Percentiles rank a stretch among this genome's conserved stretches.
Evolutionary conservation across 2,329 filamentous ascomycete genomes (phyloP).

Genomic region (Emmonsiellopsis sp.): DNA sequence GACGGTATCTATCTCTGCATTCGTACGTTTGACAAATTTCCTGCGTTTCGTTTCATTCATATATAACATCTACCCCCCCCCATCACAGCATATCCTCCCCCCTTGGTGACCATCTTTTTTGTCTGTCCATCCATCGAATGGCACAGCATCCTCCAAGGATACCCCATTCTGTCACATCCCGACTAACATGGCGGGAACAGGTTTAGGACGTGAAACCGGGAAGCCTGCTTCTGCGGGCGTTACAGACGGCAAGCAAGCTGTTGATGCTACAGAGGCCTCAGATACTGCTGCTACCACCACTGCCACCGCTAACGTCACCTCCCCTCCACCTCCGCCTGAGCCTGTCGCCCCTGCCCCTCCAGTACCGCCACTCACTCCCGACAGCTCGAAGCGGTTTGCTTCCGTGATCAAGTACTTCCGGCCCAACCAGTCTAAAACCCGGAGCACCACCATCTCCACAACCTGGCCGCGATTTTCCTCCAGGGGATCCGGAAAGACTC

Average conservation of each 20-base stretch:
- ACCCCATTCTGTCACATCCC: background rate
- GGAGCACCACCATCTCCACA: slow-evolving; percentile 3
- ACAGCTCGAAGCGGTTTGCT: slow-evolving; percentile 9
- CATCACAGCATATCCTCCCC: background rate
- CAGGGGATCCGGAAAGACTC: background rate
- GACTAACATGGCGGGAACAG: slow-evolving; percentile 1
- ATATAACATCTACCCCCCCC: background rate
- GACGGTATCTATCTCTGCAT: no score
- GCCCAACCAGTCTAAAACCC: slow-evolving; percentile 2
- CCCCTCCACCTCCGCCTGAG: no score
- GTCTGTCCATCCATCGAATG: background rate
- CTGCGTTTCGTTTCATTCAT: background rate
- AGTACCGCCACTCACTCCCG: background rate
- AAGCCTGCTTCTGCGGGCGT: background rate
- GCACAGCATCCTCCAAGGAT: background rate
- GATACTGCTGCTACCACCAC: background rate
- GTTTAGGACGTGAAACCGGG: background rate
- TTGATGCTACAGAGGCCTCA: background rate
- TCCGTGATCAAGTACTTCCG: slow-evolving; percentile 13
- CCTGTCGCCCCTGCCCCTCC: background rate
- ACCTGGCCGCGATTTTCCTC: background rate
- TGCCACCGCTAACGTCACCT: no score
- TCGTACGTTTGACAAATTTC: background rate
- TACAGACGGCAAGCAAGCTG: background rate
- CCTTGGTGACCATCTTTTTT: background rate